These are phyloP conservation scores for Chalciporus sphaerocephalus DNA, from an alignment of 768 basidiomycete genomes.

Conservation along the genomic window DNA sequence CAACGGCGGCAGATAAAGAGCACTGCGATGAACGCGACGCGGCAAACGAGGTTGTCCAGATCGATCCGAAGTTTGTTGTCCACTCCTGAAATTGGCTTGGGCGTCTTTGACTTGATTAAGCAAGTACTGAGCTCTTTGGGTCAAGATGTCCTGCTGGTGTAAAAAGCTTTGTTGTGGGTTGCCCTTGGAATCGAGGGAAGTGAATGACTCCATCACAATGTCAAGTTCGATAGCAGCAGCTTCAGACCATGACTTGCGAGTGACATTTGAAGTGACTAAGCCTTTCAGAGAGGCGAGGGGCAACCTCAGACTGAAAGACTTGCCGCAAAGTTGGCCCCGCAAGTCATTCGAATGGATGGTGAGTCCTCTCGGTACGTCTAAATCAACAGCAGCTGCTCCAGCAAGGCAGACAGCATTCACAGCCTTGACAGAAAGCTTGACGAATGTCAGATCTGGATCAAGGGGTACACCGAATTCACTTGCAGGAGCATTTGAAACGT, in stretches of 20 bases:
- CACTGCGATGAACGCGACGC: conserved; percentile 37
- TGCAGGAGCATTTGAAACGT: conserved; percentile 79
- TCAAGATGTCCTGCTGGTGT: conserved; percentile 62
- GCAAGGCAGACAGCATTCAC: conserved; percentile 56
- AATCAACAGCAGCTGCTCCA: conserved; percentile 48
- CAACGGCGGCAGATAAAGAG: conserved; percentile 47
- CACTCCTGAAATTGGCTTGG: conserved; percentile 4
- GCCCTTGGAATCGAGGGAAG: conserved; percentile 47
- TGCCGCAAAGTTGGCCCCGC: conserved; percentile 63
- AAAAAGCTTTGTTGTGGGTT: conserved; percentile 66
- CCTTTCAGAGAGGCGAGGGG: conserved; percentile 49
- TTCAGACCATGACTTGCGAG: conserved; percentile 59
- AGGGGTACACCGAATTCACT: conserved; percentile 52
- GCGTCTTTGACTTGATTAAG: conserved; percentile 34
- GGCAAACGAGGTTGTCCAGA: conserved; percentile 6
- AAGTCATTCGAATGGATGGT: conserved; percentile 70
- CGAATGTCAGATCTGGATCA: conserved; percentile 85
- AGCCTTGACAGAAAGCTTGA: conserved; percentile 58
- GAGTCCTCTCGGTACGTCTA: conserved; percentile 57
- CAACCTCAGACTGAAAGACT: conserved; percentile 54
- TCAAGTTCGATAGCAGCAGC: conserved; percentile 53
- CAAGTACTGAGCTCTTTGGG: conserved; percentile 57
- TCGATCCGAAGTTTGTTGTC: background rate
- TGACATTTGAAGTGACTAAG: conserved; percentile 41
- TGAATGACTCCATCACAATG: conserved; percentile 64